A percentile compares a stretch with the other conserved stretches of the same genome.
Evolutionary conservation across 805 yeast species (phyloP).

Genomic region (Myxozyma geophila): DNA sequence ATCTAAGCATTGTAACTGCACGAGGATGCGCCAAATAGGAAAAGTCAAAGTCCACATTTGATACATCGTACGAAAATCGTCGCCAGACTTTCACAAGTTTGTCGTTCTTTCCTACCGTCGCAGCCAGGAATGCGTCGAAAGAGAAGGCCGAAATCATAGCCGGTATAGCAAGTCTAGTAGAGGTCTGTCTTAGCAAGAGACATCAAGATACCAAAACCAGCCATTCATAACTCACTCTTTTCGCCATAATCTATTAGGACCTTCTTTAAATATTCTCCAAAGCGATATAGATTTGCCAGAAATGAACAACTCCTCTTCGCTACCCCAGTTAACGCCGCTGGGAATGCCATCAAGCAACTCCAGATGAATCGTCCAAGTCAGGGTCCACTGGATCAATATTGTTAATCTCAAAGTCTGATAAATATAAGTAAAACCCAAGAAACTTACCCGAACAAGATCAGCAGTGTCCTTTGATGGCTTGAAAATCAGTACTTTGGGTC

Average conservation of each 20-base stretch:
- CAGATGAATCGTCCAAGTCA: constrained; percentile 31
- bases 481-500: constrained; percentile 32
- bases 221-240: constrained; percentile 20
- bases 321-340: constrained; percentile 33
- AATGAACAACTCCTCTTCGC: constrained; percentile 30
- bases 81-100: constrained; percentile 77
- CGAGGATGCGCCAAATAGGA: constrained; percentile 68
- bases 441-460: constrained; percentile 16
- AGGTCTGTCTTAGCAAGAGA: background rate
- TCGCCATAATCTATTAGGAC: constrained; percentile 28
- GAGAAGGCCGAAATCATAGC: constrained; percentile 63
- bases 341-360: constrained; percentile 35
- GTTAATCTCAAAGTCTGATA: background rate
- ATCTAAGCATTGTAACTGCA: constrained; percentile 59
- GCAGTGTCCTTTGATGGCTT: constrained; percentile 23
- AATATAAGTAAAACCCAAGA: too few relatives aligned
- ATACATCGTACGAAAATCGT: constrained; percentile 68
- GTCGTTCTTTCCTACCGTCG: constrained; percentile 67
- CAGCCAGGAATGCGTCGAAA: constrained; percentile 68
- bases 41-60: constrained; percentile 64
- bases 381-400: constrained; percentile 22
- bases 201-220: constrained; percentile 43
- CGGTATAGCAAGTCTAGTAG: constrained; percentile 64
- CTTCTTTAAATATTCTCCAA: constrained; percentile 31
- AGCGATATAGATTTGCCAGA: constrained; percentile 35